A percentile compares a stretch with the other conserved stretches of the same genome.
Conservation (phyloP, 495 filamentous ascomycete genomes). For the Venustampulla echinocandica region DNA sequence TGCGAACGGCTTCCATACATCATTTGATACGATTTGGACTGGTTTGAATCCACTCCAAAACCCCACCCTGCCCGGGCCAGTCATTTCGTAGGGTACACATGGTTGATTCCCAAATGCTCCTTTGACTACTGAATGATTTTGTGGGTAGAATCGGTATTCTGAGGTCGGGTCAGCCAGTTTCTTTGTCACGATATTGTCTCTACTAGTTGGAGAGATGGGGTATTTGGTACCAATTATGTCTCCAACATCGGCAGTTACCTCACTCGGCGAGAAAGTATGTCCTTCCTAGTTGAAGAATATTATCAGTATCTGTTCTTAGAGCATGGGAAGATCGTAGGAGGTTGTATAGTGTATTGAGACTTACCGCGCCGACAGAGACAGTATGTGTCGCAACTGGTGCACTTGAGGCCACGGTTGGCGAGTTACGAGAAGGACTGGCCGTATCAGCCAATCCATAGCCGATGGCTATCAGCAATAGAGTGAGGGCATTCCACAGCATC, state of each 20-base stretch:
- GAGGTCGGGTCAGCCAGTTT: too few species aligned
- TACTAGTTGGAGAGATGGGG: too few species aligned
- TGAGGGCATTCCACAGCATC: constrained; percentile 6
- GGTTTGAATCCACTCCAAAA: constrained; percentile 40
- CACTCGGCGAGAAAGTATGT: constrained; percentile 6
- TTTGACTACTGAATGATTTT: constrained; percentile 49
- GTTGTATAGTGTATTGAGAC: constrained; percentile 10
- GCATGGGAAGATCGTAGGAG: constrained; percentile 8
- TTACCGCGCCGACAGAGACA: constrained; percentile 1
- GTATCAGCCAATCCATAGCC: not conserved
- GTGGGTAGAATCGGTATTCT: constrained; percentile 51
- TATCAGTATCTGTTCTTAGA: not conserved
- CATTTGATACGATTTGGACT: constrained; percentile 24
- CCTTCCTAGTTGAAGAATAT: constrained; percentile 11
- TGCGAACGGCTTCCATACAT: constrained; percentile 24
- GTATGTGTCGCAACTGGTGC: constrained; percentile 1
- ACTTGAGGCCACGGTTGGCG: not conserved
- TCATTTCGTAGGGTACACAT: constrained; percentile 51
- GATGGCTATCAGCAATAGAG: not conserved
- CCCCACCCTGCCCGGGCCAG: constrained; percentile 29
- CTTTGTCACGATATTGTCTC: too few species aligned
- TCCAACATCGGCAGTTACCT: constrained; percentile 10
- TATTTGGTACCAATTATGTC: constrained; percentile 17
- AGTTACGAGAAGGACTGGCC: not conserved
- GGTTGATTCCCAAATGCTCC: constrained; percentile 44